A percentile compares a stretch with the other conserved stretches of the same genome.
These are phyloP conservation scores for Gigaspora rosea DNA, from an alignment of 192 early-diverging fungal species.

Conservation along the genomic window DNA sequence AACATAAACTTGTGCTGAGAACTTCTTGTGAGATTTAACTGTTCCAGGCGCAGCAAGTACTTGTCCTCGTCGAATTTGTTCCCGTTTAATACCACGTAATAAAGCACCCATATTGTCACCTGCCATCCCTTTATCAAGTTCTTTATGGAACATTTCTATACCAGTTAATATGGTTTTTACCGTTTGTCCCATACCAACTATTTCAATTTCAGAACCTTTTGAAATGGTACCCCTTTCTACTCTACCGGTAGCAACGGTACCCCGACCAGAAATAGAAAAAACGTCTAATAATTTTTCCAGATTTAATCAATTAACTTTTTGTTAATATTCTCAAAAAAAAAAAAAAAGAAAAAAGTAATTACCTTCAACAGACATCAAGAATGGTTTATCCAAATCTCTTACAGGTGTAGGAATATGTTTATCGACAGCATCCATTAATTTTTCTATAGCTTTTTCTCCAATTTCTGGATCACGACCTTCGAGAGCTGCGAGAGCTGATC, in stretches of 20 bases:
- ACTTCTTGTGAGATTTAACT: conserved; percentile 95
- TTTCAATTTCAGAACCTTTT: conserved; percentile 96
- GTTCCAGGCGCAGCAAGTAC: conserved; percentile 90
- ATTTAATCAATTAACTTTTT: background rate
- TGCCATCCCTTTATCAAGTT: conserved; percentile 94
- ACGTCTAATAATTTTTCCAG: conserved; percentile 61
- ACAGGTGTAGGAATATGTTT: conserved; percentile 86
- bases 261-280: conserved; percentile 97
- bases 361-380: conserved; percentile 98
- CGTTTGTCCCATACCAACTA: conserved; percentile 89
- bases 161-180: conserved; percentile 95
- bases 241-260: conserved; percentile 94
- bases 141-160: conserved; percentile 99
- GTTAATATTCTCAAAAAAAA: too few relatives aligned
- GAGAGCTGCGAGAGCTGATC: conserved; percentile 93
- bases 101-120: conserved; percentile 99
- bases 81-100: conserved; percentile 96
- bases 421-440: conserved; percentile 95
- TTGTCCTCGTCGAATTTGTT: conserved; percentile 93
- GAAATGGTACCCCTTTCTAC: conserved; percentile 91
- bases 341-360: background rate
- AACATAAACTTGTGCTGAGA: conserved; percentile 89
- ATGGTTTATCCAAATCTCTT: conserved; percentile 96
- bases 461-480: conserved; percentile 90
- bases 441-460: conserved; percentile 83